Conservation (phyloP, 495 filamentous ascomycete genomes). For the Tuber calosporum region DNA sequence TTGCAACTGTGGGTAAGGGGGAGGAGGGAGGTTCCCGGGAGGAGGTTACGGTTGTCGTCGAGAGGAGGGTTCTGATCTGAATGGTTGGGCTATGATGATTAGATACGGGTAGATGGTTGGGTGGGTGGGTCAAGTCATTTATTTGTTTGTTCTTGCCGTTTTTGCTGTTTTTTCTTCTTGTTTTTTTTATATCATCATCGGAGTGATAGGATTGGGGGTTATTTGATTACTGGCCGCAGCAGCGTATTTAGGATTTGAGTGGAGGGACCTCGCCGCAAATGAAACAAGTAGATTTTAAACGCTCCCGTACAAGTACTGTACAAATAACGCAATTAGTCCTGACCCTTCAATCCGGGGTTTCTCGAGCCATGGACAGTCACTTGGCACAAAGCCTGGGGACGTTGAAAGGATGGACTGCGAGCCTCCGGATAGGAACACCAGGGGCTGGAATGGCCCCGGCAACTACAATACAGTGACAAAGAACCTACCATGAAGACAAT, state of each 20-base stretch:
- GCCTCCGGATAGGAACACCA: not conserved
- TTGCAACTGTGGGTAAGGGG: constrained; percentile 12
- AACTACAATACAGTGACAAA: not conserved
- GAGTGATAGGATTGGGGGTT: not conserved
- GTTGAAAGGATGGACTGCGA: not conserved
- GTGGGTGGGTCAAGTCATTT: not conserved
- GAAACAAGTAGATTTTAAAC: not conserved
- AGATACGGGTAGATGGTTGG: not conserved
- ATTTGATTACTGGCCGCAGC: not conserved
- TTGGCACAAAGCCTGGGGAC: no score
- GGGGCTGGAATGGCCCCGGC: not conserved
- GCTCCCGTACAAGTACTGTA: not conserved
- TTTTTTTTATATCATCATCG: not conserved
- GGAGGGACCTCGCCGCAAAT: not conserved
- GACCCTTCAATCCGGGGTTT: no score
- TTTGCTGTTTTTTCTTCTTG: not conserved
- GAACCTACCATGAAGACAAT: not conserved
- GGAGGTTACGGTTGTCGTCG: constrained; percentile 25
- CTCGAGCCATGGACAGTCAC: no score
- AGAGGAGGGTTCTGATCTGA: constrained; percentile 27
- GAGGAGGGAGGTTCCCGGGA: constrained; percentile 15
- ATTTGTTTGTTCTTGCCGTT: not conserved
- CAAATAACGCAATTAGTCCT: no score
- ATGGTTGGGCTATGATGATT: not conserved
- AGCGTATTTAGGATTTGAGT: no score